Conservation (phyloP, 2,329 filamentous ascomycete species). For the Elsinoe arachidis region DNA sequence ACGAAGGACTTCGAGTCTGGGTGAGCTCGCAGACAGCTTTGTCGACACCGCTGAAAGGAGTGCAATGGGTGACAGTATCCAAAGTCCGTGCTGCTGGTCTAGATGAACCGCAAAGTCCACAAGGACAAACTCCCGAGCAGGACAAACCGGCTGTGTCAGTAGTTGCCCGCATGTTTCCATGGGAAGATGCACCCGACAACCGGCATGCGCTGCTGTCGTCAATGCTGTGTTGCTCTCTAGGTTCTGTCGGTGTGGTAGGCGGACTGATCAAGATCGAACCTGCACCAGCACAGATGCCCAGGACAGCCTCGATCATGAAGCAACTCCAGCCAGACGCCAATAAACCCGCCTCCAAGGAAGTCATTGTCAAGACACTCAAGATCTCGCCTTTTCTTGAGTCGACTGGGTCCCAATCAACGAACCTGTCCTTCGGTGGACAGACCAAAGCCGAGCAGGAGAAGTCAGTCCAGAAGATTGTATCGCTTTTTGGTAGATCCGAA, state of each 20-base stretch:
- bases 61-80: slow-evolving; percentile 73
- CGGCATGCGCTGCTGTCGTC: slow-evolving; percentile 73
- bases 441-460: slow-evolving; percentile 76
- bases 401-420: slow-evolving; percentile 31
- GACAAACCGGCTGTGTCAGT: slow-evolving; percentile 56
- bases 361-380: slow-evolving; percentile 57
- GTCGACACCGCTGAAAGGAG: slow-evolving; percentile 63
- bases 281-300: slow-evolving; percentile 62
- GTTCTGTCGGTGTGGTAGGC: slow-evolving; percentile 65
- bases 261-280: slow-evolving; percentile 81
- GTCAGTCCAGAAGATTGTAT: slow-evolving; percentile 59
- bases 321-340: slow-evolving; percentile 19
- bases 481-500: slow-evolving; percentile 56
- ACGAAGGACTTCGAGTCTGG: slow-evolving; percentile 65
- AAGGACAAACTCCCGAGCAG: slow-evolving; percentile 56
- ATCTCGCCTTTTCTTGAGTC: slow-evolving; percentile 61
- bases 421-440: slow-evolving; percentile 77
- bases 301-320: slow-evolving; percentile 44
- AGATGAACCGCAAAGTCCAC: slow-evolving; percentile 61
- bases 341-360: slow-evolving; percentile 29
- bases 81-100: slow-evolving; percentile 75
- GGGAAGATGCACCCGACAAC: slow-evolving; percentile 80
- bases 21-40: slow-evolving; percentile 69
- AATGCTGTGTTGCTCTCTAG: slow-evolving; percentile 64
- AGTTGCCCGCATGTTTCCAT: slow-evolving; percentile 64